These are phyloP conservation scores for Bolboschoenus planiculmis DNA, from an alignment of 176 grass and related monocot genomes.

Conservation along the genomic window DNA sequence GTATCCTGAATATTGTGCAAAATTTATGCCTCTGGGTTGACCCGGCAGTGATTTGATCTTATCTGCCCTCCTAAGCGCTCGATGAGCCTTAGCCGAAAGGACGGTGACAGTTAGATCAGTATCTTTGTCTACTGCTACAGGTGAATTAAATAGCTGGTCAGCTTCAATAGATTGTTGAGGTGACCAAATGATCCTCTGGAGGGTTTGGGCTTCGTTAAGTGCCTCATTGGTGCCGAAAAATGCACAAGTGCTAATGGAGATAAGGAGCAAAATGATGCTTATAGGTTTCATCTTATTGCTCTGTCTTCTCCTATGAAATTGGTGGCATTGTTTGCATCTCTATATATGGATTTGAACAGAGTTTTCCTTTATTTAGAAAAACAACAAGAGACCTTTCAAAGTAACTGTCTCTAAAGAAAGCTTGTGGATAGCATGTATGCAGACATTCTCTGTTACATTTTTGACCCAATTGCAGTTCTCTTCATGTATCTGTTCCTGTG, in stretches of 20 bases:
- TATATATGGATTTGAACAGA: not conserved
- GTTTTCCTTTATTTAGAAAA: conserved; percentile 5
- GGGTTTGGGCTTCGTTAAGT: conserved; percentile 13
- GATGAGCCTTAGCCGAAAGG: not conserved
- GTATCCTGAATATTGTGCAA: conserved; percentile 85
- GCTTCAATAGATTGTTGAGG: not conserved
- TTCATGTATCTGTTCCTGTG: not conserved
- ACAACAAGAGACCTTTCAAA: not conserved
- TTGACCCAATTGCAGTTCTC: not conserved
- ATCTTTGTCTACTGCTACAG: not conserved
- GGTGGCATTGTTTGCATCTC: not conserved
- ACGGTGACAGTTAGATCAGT: not conserved
- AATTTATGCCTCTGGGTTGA: conserved; percentile 54
- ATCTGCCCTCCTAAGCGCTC: conserved; percentile 23
- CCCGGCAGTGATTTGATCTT: conserved; percentile 56
- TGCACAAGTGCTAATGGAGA: not conserved
- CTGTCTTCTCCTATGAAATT: not conserved
- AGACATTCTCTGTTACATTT: not conserved
- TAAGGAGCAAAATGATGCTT: not conserved
- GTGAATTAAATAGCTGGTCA: not conserved
- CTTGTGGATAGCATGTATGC: not conserved
- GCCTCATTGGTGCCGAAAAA: conserved; percentile 13
- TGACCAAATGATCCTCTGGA: conserved; percentile 1
- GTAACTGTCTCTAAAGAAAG: conserved; percentile 1
- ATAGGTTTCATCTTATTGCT: not conserved